Evolutionary conservation across 2,329 filamentous ascomycete genomes (phyloP).

Genomic region (Cladophialophora yegresii): DNA sequence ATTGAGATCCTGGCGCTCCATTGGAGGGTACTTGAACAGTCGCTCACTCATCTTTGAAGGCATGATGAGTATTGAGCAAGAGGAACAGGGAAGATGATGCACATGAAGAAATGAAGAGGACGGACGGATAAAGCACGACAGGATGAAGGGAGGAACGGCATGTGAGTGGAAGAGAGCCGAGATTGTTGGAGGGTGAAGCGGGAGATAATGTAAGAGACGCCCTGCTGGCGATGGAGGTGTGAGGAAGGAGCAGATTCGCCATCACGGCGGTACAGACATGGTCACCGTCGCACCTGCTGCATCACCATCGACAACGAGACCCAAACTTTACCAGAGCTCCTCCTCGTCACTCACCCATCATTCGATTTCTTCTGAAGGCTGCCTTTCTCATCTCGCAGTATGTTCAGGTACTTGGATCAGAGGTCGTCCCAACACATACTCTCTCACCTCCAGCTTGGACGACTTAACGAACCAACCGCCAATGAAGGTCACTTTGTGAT

Average conservation of each 20-base stretch:
- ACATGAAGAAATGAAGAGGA: slow-evolving; percentile 11
- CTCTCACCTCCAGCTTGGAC: background rate
- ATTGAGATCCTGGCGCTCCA: slow-evolving; percentile 37
- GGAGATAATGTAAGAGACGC: background rate
- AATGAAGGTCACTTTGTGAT: background rate
- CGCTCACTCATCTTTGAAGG: slow-evolving; percentile 19
- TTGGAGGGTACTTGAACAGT: slow-evolving; percentile 34
- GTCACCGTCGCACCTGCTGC: background rate
- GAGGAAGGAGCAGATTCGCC: background rate
- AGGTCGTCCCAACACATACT: background rate
- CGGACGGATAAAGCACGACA: slow-evolving; percentile 3
- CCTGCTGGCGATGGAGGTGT: background rate
- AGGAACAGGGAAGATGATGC: slow-evolving; percentile 8
- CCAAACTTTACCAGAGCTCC: background rate
- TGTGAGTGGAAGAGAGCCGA: background rate
- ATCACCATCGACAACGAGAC: background rate
- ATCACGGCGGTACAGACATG: background rate
- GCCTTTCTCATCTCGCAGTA: background rate
- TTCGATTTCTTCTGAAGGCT: background rate
- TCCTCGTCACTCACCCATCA: background rate
- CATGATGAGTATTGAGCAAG: slow-evolving; percentile 6
- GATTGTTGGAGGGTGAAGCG: background rate
- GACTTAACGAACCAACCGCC: background rate
- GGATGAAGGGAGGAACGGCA: slow-evolving; percentile 3
- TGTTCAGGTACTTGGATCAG: background rate